These are phyloP conservation scores for Starmerella bombi DNA, from an alignment of 805 yeast genomes.

Conservation along the genomic window DNA sequence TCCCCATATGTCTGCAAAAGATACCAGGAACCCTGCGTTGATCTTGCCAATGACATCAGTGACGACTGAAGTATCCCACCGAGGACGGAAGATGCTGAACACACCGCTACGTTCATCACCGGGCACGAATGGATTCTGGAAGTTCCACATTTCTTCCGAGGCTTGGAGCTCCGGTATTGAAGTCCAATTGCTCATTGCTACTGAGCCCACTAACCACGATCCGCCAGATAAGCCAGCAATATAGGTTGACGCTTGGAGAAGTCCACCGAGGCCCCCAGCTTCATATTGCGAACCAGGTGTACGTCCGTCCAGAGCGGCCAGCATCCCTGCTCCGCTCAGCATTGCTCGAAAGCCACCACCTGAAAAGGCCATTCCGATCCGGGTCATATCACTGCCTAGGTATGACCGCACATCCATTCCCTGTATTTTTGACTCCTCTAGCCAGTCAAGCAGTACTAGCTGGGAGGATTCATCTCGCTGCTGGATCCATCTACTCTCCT, in stretches of 20 bases:
- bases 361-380: constrained; percentile 47
- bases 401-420: constrained; percentile 35
- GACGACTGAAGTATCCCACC: constrained; percentile 30
- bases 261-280: constrained; percentile 50
- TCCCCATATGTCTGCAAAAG: constrained; percentile 74
- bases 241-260: constrained; percentile 57
- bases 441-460: constrained; percentile 31
- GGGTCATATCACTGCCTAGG: constrained; percentile 25
- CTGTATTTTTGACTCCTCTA: constrained; percentile 34
- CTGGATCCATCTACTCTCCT: constrained; percentile 24
- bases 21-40: constrained; percentile 53
- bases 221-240: constrained; percentile 76
- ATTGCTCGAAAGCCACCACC: constrained; percentile 92
- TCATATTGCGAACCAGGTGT: constrained; percentile 38
- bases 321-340: constrained; percentile 71
- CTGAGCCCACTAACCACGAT: constrained; percentile 62
- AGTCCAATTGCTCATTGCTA: constrained; percentile 60
- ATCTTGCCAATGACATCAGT: constrained; percentile 43
- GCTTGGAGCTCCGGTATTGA: constrained; percentile 47
- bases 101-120: constrained; percentile 50
- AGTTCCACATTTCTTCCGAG: constrained; percentile 48
- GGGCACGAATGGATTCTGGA: constrained; percentile 44
- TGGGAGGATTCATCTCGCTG: constrained; percentile 25
- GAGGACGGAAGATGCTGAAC: constrained; percentile 36
- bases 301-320: constrained; percentile 66